Percentiles rank a stretch among this genome's conserved stretches.
Evolutionary conservation across 2,329 filamentous ascomycete genomes (phyloP).

Genomic region (Nannizziopsis barbatae): DNA sequence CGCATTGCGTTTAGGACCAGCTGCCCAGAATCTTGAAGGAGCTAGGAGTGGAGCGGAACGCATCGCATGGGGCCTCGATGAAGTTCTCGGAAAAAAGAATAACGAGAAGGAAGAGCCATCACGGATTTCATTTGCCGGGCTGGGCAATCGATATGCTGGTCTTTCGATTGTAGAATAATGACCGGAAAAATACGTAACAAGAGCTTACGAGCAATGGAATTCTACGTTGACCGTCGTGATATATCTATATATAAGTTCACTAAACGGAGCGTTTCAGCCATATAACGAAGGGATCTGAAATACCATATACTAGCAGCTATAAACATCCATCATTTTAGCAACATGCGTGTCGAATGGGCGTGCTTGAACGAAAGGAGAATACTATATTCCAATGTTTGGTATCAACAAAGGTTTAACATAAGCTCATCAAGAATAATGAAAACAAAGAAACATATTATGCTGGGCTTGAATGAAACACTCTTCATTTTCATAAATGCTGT

Average conservation of each 20-base stretch:
- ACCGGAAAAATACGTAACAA: too few species aligned
- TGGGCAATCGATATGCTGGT: conserved; percentile 31
- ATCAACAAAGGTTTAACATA: too few species aligned
- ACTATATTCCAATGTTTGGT: too few species aligned
- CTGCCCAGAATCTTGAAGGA: conserved; percentile 62
- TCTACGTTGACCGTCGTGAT: too few species aligned
- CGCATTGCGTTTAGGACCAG: conserved; percentile 57
- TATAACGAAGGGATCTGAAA: too few species aligned
- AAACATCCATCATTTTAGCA: too few species aligned
- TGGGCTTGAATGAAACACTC: neutral
- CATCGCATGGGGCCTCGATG: conserved; percentile 58
- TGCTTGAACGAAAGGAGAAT: too few species aligned
- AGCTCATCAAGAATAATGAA: neutral
- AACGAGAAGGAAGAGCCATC: conserved; percentile 19
- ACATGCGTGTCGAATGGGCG: too few species aligned
- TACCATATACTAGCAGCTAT: too few species aligned
- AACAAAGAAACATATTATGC: neutral
- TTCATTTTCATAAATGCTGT: neutral
- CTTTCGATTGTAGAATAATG: conserved; percentile 12
- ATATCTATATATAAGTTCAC: too few species aligned
- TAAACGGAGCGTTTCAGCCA: too few species aligned
- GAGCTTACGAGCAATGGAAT: too few species aligned
- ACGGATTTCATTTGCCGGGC: conserved; percentile 30
- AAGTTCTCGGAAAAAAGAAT: conserved; percentile 36
- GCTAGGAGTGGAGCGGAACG: conserved; percentile 62